Evolutionary conservation across 306 rosid species (phyloP), one percentile per base, ranked within the genome.

Genomic region (Vigna hirtella): DNA sequence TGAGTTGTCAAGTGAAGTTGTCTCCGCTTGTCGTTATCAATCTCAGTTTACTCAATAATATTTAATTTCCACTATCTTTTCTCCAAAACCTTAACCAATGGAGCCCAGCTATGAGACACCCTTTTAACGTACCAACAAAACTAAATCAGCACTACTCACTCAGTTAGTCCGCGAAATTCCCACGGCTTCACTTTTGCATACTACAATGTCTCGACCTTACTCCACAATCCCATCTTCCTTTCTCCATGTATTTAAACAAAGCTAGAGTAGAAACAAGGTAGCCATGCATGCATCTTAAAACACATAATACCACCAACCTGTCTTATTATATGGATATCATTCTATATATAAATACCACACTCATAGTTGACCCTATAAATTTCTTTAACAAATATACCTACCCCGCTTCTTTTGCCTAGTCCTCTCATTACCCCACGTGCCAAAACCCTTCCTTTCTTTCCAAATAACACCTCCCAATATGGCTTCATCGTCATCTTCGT

Each of bases 161-260:
- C 83, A 65, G 80, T 79, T 65, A 36, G 9, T 52, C 93, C 89
- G 53, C 90, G 90, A 89, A 26, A 11, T 84, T 70, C 86, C 93
- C 96, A 89, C 96, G 88, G 84, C 84, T 83, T 82, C 48, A 70
- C 83, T 78, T 80, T 81, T 49, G 18, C 34, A 61, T 58, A 17
- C 73, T 50, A 64, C 65, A 16, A 36, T 34, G 45, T 62, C 68
- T 62, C 16, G 6, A 5, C 8, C 34, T 16, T 4, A 5, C 65
- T 47, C 17, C 14, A 1, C 36, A 47, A 30, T 18, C 12, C 28
- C 63, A 48, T 18, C 51, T 42, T 42, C 47, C 4, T 6, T 62
- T 32, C 70, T 72, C n/a, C 11, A 14, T 53, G 14, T 45, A 20
- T 61, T 26, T 40, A 43, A 36, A 36, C 26, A 59, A 40, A 42